Conservation (phyloP, 1,284 basidiomycete genomes). For the Xanthoconium separans region DNA sequence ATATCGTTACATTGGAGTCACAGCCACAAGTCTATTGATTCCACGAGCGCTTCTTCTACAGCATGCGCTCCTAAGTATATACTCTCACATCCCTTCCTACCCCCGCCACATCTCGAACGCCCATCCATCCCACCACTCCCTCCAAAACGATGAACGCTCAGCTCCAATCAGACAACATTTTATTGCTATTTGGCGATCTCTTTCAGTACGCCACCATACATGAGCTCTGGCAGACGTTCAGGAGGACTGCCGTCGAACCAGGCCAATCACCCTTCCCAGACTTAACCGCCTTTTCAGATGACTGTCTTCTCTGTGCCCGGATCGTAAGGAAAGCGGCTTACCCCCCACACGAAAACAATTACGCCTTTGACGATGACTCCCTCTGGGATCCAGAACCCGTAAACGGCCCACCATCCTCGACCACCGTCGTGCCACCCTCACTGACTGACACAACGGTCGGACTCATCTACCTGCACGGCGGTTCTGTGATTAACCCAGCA, state of each 20-base stretch:
- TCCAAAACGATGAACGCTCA: conserved; percentile 8
- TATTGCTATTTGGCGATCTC: conserved; percentile 1
- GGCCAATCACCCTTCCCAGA: conserved; percentile 24
- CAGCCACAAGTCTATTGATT: neutral
- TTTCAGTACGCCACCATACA: neutral
- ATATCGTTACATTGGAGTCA: neutral
- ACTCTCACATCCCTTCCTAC: neutral
- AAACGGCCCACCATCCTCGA: neutral
- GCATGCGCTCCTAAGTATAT: conserved; percentile 18
- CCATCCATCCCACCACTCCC: neutral
- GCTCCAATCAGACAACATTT: conserved; percentile 15
- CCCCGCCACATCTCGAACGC: conserved; percentile 15
- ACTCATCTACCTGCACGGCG: conserved; percentile 43
- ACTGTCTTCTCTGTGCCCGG: conserved; percentile 29
- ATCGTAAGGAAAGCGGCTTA: conserved; percentile 6
- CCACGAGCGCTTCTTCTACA: conserved; percentile 17
- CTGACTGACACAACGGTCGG: conserved; percentile 28
- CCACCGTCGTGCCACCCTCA: neutral
- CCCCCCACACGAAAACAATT: too few relatives aligned
- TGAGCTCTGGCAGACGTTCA: conserved; percentile 25
- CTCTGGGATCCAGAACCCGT: neutral
- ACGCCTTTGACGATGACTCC: neutral
- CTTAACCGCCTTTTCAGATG: conserved; percentile 27
- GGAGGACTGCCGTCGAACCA: conserved; percentile 26
- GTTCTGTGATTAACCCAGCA: conserved; percentile 27